Conservation (phyloP, 805 yeast genomes). For the Candida insectorum region DNA sequence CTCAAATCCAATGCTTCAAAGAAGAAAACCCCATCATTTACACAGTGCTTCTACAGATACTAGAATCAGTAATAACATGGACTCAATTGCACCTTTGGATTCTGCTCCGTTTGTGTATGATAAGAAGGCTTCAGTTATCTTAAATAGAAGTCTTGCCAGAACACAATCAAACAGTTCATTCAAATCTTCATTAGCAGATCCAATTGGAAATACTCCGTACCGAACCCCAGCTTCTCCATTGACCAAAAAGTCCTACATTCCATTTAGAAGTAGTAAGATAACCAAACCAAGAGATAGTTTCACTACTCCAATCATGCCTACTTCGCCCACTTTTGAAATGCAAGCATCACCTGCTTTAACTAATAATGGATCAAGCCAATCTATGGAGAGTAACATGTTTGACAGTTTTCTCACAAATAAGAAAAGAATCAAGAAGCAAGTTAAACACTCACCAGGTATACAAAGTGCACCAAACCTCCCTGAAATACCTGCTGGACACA, state of each 20-base stretch:
- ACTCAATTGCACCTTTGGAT: slow-evolving; percentile 52
- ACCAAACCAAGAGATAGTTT: slow-evolving; percentile 17
- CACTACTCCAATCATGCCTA: slow-evolving; percentile 21
- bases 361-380: no score
- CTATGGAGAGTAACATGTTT: no score
- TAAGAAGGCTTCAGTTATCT: slow-evolving; percentile 71
- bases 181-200: slow-evolving; percentile 71
- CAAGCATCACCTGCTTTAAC: slow-evolving; percentile 4
- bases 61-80: slow-evolving; percentile 40
- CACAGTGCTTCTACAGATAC: slow-evolving; percentile 64
- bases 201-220: slow-evolving; percentile 30
- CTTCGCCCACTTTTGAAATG: slow-evolving; percentile 19
- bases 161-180: slow-evolving; percentile 76
- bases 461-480: no score
- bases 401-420: no score
- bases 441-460: no score
- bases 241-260: slow-evolving; percentile 36
- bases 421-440: slow-evolving; percentile 19
- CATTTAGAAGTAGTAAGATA: slow-evolving; percentile 34
- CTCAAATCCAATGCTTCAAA: slow-evolving; percentile 1
- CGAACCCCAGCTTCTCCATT: slow-evolving; percentile 10
- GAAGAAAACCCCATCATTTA: slow-evolving; percentile 27
- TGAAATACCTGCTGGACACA: no score
- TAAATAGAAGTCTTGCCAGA: slow-evolving; percentile 69
- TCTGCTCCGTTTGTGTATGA: slow-evolving; percentile 78